These are phyloP conservation scores for Prinsepia uniflora DNA, from an alignment of 306 rosid species.

Conservation along the genomic window DNA sequence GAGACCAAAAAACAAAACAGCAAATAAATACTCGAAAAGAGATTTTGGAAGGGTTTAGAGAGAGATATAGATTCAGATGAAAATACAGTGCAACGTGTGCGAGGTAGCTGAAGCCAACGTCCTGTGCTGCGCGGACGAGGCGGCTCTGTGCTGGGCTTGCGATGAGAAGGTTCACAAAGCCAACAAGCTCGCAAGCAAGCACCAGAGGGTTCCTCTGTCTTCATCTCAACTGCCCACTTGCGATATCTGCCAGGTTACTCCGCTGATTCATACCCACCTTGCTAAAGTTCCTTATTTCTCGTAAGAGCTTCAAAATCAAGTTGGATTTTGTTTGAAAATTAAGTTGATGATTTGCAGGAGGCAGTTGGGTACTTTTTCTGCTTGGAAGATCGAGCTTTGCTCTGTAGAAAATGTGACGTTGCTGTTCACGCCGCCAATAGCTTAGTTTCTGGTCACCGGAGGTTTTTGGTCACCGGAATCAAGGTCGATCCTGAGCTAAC, in stretches of 20 bases:
- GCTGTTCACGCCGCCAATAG: constrained; percentile 58
- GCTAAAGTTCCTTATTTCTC: neutral
- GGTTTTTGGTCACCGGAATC: constrained; percentile 73
- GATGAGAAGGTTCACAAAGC: constrained; percentile 93
- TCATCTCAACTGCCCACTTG: constrained; percentile 79
- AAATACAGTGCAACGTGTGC: constrained; percentile 97
- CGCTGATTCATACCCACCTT: neutral
- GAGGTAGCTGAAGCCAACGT: constrained; percentile 86
- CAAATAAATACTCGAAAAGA: neutral
- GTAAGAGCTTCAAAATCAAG: constrained; percentile 3
- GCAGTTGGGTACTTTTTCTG: constrained; percentile 80
- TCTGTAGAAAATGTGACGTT: constrained; percentile 81
- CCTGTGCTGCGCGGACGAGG: constrained; percentile 95
- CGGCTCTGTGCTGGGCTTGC: constrained; percentile 86
- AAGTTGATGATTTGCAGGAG: constrained; percentile 43
- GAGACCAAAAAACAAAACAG: neutral
- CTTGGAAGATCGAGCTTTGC: constrained; percentile 81
- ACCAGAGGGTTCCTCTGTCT: constrained; percentile 79
- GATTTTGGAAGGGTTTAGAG: constrained; percentile 16
- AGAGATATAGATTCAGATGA: constrained; percentile 40
- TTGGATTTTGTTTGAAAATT: constrained; percentile 10
- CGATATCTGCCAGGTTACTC: constrained; percentile 83
- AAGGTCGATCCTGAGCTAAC: constrained; percentile 58
- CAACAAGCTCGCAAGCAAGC: constrained; percentile 87
- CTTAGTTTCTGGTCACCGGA: constrained; percentile 52